Percentiles rank a stretch among this genome's conserved stretches.
These are phyloP conservation scores for Exserohilum turcica DNA, from an alignment of 2,329 filamentous ascomycete species.

Conservation along the genomic window DNA sequence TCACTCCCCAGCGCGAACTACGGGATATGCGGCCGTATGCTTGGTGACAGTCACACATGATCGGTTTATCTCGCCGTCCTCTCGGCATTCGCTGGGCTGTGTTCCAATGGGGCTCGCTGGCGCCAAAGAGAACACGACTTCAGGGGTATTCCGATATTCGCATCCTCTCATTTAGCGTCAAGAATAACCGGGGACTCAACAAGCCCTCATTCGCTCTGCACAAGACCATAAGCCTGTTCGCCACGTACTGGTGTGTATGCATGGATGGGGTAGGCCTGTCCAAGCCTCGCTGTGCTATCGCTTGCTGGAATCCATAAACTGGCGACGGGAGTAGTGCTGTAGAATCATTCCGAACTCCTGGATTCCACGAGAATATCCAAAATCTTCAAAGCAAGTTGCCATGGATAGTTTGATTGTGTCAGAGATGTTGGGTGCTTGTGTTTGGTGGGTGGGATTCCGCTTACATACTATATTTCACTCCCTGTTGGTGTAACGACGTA, in stretches of 20 bases:
- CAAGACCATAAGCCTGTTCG: background rate
- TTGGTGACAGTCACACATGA: background rate
- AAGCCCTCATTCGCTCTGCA: background rate
- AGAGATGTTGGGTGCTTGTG: background rate
- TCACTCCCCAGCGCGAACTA: background rate
- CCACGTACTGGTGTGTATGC: background rate
- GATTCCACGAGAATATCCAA: too few species aligned
- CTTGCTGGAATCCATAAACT: background rate
- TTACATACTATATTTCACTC: constrained; percentile 9
- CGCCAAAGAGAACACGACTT: background rate
- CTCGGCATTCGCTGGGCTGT: background rate
- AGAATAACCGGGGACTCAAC: background rate
- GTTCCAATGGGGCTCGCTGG: background rate
- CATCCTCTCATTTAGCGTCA: background rate
- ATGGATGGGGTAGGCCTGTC: background rate
- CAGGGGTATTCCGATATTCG: background rate
- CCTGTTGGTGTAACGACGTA: constrained; percentile 4
- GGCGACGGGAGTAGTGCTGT: too few species aligned
- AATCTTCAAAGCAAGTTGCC: too few species aligned
- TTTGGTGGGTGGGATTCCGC: background rate
- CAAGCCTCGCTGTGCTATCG: background rate
- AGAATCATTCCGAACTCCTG: too few species aligned
- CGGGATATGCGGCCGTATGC: background rate
- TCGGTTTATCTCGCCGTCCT: background rate
- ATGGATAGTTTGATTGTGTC: too few species aligned